Evolutionary conservation across 2,329 filamentous ascomycete genomes (phyloP).

Genomic region (Fusarium sp.): DNA sequence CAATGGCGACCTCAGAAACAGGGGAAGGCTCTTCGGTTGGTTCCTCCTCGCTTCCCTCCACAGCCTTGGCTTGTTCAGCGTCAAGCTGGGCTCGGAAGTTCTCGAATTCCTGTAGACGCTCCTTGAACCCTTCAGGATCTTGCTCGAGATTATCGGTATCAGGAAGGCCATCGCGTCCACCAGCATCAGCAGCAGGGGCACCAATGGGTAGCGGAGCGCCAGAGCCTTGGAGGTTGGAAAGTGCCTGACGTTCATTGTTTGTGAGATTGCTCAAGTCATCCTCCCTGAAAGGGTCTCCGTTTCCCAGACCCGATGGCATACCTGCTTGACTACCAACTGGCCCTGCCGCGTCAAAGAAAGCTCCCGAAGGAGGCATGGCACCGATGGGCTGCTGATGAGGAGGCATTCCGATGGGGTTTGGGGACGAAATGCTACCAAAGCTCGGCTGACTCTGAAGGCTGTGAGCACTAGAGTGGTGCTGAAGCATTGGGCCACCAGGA

Average conservation of each 20-base stretch:
- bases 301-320: conserved; percentile 45
- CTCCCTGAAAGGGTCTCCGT: conserved; percentile 69
- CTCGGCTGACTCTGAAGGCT: conserved; percentile 97
- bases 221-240: conserved; percentile 53
- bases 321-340: conserved; percentile 49
- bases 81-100: conserved; percentile 80
- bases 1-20: conserved; percentile 10
- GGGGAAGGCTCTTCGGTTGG: conserved; percentile 27
- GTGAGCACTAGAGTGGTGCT: conserved; percentile 95
- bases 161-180: conserved; percentile 61
- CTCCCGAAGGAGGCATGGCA: conserved; percentile 68
- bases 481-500: conserved; percentile 64
- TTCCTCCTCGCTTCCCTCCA: conserved; percentile 51
- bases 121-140: conserved; percentile 70
- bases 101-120: conserved; percentile 86
- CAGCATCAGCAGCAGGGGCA: conserved; percentile 47
- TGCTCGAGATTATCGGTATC: conserved; percentile 61
- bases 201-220: conserved; percentile 53
- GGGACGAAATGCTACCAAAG: conserved; percentile 94
- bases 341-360: conserved; percentile 74
- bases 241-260: conserved; percentile 63
- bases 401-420: conserved; percentile 75
- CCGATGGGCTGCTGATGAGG: conserved; percentile 62
- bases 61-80: conserved; percentile 56
- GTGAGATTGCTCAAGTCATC: conserved; percentile 79